Percentiles rank a stretch among this genome's conserved stretches.
Evolutionary conservation across 768 basidiomycete species (phyloP).

Genomic region (Boletus fagicola): DNA sequence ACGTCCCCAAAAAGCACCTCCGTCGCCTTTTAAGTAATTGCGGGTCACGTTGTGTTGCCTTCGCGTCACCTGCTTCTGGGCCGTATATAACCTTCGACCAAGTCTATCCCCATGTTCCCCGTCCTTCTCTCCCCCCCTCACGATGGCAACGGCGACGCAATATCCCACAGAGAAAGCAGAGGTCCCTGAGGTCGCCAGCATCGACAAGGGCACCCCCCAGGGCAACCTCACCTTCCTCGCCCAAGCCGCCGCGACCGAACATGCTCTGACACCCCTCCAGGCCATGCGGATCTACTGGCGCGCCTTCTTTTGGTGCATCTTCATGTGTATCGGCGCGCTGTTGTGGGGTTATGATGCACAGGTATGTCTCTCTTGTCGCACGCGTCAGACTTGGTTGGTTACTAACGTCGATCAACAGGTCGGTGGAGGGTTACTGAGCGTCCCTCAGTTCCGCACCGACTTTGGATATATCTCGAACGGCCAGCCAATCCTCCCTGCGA

Average conservation of each 20-base stretch:
- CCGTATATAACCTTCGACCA: background rate
- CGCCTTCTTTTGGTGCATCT: constrained; percentile 25
- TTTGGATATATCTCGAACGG: constrained; percentile 18
- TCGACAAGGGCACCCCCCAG: constrained; percentile 7
- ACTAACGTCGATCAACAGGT: constrained; percentile 9
- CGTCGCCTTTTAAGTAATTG: too few relatives aligned
- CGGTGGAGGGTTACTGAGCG: constrained; percentile 20
- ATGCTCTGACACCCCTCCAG: constrained; percentile 17
- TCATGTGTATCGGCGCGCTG: constrained; percentile 25
- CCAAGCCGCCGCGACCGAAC: constrained; percentile 22
- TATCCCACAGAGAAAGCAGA: constrained; percentile 10
- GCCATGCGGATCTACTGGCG: constrained; percentile 28
- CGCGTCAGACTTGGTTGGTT: background rate
- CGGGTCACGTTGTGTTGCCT: background rate
- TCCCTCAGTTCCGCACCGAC: constrained; percentile 27
- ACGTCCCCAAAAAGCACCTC: too few relatives aligned
- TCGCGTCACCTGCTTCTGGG: background rate
- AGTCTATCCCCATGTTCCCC: background rate
- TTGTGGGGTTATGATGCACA: constrained; percentile 29
- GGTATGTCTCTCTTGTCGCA: constrained; percentile 10
- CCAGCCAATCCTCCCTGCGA: constrained; percentile 20
- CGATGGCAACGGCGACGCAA: constrained; percentile 3
- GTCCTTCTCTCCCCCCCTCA: background rate
- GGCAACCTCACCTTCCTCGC: constrained; percentile 23
- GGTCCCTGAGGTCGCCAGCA: background rate